Evolutionary conservation across 805 yeast genomes (phyloP).

Genomic region (Diddensiella transvaalensis): DNA sequence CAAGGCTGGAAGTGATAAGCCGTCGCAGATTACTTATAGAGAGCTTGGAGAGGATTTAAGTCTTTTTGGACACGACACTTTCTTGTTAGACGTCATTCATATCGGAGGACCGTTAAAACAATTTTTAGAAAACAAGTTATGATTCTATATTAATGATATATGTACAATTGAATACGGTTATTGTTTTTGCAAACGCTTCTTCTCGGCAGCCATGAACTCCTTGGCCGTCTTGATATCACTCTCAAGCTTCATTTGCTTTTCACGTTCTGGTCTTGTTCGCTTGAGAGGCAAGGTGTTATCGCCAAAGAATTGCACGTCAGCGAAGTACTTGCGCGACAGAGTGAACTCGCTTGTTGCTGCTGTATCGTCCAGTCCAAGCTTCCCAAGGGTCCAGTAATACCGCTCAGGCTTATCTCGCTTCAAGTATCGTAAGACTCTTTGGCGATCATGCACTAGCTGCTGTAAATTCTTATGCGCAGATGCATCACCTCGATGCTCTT

Average conservation of each 20-base stretch:
- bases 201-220: conserved; percentile 18
- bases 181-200: neutral
- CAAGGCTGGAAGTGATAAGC: conserved; percentile 34
- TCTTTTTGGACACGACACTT: conserved; percentile 89
- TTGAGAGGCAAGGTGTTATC: conserved; percentile 34
- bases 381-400: conserved; percentile 81
- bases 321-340: conserved; percentile 34
- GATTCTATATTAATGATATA: no score
- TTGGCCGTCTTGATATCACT: conserved; percentile 22
- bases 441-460: conserved; percentile 86
- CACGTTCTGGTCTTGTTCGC: conserved; percentile 23
- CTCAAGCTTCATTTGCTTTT: conserved; percentile 18
- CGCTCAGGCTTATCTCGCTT: conserved; percentile 75
- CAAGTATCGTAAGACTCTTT: conserved; percentile 73
- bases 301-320: conserved; percentile 36
- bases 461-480: conserved; percentile 67
- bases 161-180: no score
- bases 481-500: conserved; percentile 67
- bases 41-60: conserved; percentile 77
- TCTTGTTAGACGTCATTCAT: conserved; percentile 70
- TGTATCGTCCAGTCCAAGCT: conserved; percentile 81
- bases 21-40: conserved; percentile 50
- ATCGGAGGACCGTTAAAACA: conserved; percentile 71
- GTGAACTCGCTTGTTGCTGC: conserved; percentile 71
- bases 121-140: conserved; percentile 50